Evolutionary conservation across 2,329 filamentous ascomycete genomes (phyloP).

Genomic region (Pseudopyrenochaeta lycopersici): DNA sequence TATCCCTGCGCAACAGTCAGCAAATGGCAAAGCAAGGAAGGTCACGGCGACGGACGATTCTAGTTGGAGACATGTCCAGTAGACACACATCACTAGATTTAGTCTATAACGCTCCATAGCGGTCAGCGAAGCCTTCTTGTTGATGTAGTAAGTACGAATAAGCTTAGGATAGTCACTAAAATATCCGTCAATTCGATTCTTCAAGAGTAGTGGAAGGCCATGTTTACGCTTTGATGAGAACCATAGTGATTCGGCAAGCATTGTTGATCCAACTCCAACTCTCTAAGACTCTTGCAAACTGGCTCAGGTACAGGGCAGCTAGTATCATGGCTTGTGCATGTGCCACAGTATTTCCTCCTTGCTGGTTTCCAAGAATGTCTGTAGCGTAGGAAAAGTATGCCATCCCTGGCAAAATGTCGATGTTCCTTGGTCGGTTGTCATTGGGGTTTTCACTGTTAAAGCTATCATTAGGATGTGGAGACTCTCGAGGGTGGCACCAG

Average conservation of each 20-base stretch:
- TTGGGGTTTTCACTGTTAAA: slow-evolving; percentile 32
- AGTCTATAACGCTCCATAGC: slow-evolving; percentile 41
- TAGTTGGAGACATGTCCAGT: slow-evolving; percentile 92
- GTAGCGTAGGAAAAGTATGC: slow-evolving; percentile 89
- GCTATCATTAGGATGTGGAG: slow-evolving; percentile 49
- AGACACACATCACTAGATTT: slow-evolving; percentile 68
- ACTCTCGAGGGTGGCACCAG: slow-evolving; percentile 39
- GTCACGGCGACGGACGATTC: slow-evolving; percentile 70
- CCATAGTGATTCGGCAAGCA: slow-evolving; percentile 69
- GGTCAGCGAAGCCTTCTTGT: slow-evolving; percentile 18
- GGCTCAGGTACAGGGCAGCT: slow-evolving; percentile 87
- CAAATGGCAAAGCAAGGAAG: neutral
- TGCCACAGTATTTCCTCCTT: slow-evolving; percentile 79
- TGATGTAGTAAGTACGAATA: slow-evolving; percentile 29
- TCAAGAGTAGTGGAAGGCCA: too few species aligned
- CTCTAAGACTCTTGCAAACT: slow-evolving; percentile 85
- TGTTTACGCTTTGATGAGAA: slow-evolving; percentile 75
- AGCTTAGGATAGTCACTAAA: slow-evolving; percentile 49
- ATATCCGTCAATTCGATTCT: slow-evolving; percentile 1
- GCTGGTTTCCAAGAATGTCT: slow-evolving; percentile 83
- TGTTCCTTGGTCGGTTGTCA: slow-evolving; percentile 63
- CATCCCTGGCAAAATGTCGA: slow-evolving; percentile 87
- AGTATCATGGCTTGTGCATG: slow-evolving; percentile 87
- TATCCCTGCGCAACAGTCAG: slow-evolving; percentile 68
- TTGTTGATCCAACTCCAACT: slow-evolving; percentile 77